phyloP scores from a whole-genome alignment of 1,284 basidiomycete genomes.

The Coniferiporia weirii region DNA sequence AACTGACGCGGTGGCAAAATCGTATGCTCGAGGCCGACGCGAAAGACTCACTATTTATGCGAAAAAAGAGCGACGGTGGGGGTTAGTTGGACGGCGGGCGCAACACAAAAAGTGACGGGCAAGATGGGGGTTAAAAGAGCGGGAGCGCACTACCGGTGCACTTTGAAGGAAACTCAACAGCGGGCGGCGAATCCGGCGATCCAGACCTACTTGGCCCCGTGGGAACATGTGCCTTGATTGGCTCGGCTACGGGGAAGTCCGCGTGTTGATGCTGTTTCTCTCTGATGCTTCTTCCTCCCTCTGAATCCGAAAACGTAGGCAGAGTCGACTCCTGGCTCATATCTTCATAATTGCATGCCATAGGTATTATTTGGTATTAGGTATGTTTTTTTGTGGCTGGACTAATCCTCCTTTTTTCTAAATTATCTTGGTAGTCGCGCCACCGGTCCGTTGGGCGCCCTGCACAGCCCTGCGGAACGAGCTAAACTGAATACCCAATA shows the following conservation, averaged over 20 bases:
- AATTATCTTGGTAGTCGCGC: too few relatives aligned
- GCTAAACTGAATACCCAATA: too few relatives aligned
- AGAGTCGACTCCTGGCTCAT: too few relatives aligned
- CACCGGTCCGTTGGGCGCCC: too few relatives aligned
- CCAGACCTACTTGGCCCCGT: background rate
- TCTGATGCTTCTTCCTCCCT: too few relatives aligned
- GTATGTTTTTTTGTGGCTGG: too few relatives aligned
- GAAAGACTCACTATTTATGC: constrained; percentile 1
- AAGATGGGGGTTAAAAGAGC: background rate
- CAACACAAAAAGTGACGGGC: background rate
- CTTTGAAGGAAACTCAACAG: background rate
- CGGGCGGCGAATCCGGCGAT: background rate
- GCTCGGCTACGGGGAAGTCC: background rate
- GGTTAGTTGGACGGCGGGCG: constrained; percentile 1
- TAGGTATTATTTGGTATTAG: too few relatives aligned
- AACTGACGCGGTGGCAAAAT: background rate
- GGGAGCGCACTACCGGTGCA: background rate
- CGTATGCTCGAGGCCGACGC: too few relatives aligned
- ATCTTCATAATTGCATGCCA: too few relatives aligned
- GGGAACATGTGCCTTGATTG: background rate
- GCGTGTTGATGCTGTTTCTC: background rate
- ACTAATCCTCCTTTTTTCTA: too few relatives aligned
- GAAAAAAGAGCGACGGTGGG: constrained; percentile 6
- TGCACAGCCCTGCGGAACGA: too few relatives aligned
- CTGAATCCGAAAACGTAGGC: too few relatives aligned